phyloP scores from a whole-genome alignment of 805 yeast genomes.

The Ogataea ganodermae region DNA sequence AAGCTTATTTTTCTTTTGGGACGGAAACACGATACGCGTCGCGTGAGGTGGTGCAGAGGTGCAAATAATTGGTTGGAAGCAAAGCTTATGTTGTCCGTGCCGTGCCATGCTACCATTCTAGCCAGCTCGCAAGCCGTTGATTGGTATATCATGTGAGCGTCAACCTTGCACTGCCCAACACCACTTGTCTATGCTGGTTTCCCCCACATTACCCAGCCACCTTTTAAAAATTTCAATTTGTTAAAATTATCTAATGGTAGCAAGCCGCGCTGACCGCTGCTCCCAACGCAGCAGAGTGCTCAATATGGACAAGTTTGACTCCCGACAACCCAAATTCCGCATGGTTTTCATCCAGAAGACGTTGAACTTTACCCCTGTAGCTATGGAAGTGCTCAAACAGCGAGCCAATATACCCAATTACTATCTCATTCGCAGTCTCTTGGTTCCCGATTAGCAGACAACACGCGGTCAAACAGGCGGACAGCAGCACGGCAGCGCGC shows the following conservation, averaged over 20 bases:
- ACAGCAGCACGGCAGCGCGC: conserved; percentile 47
- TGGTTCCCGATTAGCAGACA: conserved; percentile 30
- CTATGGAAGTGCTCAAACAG: conserved; percentile 45
- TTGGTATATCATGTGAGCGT: too few species aligned
- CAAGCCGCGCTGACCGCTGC: conserved; percentile 15
- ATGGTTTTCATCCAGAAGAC: conserved; percentile 17
- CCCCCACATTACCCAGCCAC: too few species aligned
- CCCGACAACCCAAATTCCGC: neutral
- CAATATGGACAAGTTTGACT: conserved; percentile 8
- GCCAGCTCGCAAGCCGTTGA: too few species aligned
- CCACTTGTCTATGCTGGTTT: too few species aligned
- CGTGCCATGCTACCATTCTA: too few species aligned
- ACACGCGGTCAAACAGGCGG: conserved; percentile 44
- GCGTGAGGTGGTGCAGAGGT: conserved; percentile 4
- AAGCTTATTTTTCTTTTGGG: neutral
- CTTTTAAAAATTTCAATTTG: too few species aligned
- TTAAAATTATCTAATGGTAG: neutral
- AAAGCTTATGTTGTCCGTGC: too few species aligned
- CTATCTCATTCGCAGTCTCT: conserved; percentile 21
- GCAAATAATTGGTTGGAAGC: too few species aligned
- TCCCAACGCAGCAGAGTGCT: conserved; percentile 17
- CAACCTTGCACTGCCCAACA: too few species aligned
- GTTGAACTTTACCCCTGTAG: conserved; percentile 39
- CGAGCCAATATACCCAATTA: conserved; percentile 54
- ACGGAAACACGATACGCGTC: conserved; percentile 2